These are phyloP conservation scores for Pilatotrama ljubarskyi DNA, from an alignment of 768 basidiomycete species.

Conservation along the genomic window DNA sequence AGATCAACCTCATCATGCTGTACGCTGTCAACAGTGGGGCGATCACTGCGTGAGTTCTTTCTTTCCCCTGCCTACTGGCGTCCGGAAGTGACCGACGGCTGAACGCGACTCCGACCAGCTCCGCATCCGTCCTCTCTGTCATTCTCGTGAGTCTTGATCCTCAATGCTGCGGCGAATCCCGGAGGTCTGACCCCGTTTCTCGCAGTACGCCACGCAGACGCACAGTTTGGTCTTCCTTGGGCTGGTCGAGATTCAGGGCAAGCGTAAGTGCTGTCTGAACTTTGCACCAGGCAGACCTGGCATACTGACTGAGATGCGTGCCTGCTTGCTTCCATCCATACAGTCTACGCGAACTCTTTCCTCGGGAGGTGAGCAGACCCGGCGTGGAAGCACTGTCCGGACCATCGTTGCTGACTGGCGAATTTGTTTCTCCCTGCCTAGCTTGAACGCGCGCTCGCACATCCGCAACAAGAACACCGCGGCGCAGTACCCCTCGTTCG, in stretches of 20 bases:
- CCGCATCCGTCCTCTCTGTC: slow-evolving; percentile 15
- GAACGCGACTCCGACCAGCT: not conserved
- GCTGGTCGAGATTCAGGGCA: slow-evolving; percentile 22
- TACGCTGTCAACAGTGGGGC: slow-evolving; percentile 19
- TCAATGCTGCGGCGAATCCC: not conserved
- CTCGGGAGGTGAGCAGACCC: slow-evolving; percentile 11
- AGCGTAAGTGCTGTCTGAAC: slow-evolving; percentile 7
- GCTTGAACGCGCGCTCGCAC: slow-evolving; percentile 16
- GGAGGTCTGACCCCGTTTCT: not conserved
- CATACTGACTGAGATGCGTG: not conserved
- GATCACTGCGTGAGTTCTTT: slow-evolving; percentile 13
- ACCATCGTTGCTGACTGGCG: not conserved
- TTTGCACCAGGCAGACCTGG: not conserved
- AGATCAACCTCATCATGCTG: slow-evolving; percentile 12
- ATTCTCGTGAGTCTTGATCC: slow-evolving; percentile 8
- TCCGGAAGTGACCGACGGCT: not conserved
- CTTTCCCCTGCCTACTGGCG: not conserved
- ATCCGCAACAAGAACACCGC: slow-evolving; percentile 12
- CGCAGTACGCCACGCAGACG: slow-evolving; percentile 11
- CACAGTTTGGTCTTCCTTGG: slow-evolving; percentile 21
- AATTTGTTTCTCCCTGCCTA: not conserved
- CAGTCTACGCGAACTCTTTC: slow-evolving; percentile 23
- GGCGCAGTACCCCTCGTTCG: slow-evolving; percentile 14
- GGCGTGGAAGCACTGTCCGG: not conserved
- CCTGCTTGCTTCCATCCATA: not conserved